Evolutionary conservation across 2,329 filamentous ascomycete genomes (phyloP).

Genomic region (Colletotrichum sp.): DNA sequence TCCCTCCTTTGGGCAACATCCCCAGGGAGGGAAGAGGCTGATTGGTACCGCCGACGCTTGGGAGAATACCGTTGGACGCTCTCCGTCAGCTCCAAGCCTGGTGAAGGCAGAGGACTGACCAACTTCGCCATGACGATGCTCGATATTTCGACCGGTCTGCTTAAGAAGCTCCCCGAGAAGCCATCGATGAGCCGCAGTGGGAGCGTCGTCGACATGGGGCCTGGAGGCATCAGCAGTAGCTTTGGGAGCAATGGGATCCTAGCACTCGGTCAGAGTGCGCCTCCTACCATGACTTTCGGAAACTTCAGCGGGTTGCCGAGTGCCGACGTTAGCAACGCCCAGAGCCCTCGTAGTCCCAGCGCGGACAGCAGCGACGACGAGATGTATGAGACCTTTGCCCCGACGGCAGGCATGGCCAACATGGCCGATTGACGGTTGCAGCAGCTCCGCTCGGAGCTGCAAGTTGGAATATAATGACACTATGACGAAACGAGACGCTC

Average conservation of each 20-base stretch:
- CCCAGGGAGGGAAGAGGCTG: slow-evolving; percentile 84
- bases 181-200: slow-evolving; percentile 65
- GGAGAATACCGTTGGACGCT: slow-evolving; percentile 95
- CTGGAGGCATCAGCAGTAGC: slow-evolving; percentile 35
- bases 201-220: slow-evolving; percentile 53
- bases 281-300: slow-evolving; percentile 25
- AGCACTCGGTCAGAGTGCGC: slow-evolving; percentile 18
- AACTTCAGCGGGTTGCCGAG: slow-evolving; percentile 50
- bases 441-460: not conserved
- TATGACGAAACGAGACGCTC: not conserved
- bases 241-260: slow-evolving; percentile 29
- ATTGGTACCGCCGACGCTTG: slow-evolving; percentile 86
- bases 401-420: slow-evolving; percentile 36
- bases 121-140: slow-evolving; percentile 80
- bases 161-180: slow-evolving; percentile 75
- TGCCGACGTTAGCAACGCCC: slow-evolving; percentile 53
- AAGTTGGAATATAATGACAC: not conserved
- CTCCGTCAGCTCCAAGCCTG: slow-evolving; percentile 80
- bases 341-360: slow-evolving; percentile 55
- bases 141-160: slow-evolving; percentile 72
- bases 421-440: slow-evolving; percentile 25
- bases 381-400: slow-evolving; percentile 54
- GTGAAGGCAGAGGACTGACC: slow-evolving; percentile 61
- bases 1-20: slow-evolving; percentile 89
- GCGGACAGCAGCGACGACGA: slow-evolving; percentile 62